Percentiles rank a stretch among this genome's conserved stretches.
Conservation (phyloP, 768 basidiomycete genomes). For the Xanthoconium stramineum region DNA sequence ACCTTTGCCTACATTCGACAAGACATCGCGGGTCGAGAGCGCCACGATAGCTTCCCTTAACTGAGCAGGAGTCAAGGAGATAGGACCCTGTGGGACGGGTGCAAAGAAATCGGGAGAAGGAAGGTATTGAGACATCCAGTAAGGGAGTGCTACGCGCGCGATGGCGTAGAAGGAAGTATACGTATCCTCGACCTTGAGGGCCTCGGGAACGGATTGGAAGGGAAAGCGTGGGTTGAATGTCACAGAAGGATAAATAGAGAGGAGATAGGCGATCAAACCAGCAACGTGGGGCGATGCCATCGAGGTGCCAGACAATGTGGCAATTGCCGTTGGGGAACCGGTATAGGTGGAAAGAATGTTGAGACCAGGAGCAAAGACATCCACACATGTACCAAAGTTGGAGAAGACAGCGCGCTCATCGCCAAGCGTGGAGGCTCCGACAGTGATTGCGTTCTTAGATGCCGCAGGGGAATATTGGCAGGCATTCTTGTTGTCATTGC, state of each 20-base stretch:
- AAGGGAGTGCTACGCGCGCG: constrained; percentile 53
- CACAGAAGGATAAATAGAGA: constrained; percentile 78
- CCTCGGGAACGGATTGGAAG: constrained; percentile 35
- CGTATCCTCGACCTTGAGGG: constrained; percentile 32
- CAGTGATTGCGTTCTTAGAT: constrained; percentile 87
- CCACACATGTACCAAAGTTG: constrained; percentile 88
- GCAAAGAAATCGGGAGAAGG: constrained; percentile 49
- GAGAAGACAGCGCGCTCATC: constrained; percentile 91
- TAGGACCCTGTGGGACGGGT: constrained; percentile 39
- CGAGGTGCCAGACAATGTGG: constrained; percentile 85
- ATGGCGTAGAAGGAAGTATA: constrained; percentile 51
- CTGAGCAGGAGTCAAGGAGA: constrained; percentile 58
- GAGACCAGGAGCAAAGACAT: constrained; percentile 88
- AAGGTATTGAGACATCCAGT: constrained; percentile 55
- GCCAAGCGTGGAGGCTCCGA: constrained; percentile 82
- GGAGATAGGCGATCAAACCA: constrained; percentile 87
- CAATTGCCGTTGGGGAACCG: constrained; percentile 53
- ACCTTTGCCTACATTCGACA: constrained; percentile 44
- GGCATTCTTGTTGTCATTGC: constrained; percentile 83
- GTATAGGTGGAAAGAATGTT: constrained; percentile 91
- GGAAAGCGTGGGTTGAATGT: constrained; percentile 54
- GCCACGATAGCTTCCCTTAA: constrained; percentile 73
- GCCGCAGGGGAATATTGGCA: constrained; percentile 92
- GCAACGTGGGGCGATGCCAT: constrained; percentile 95
- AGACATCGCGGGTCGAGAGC: constrained; percentile 50